A percentile compares a stretch with the other conserved stretches of the same genome.
Conservation (phyloP, 75 land plant genomes). For the Picea glauca region DNA sequence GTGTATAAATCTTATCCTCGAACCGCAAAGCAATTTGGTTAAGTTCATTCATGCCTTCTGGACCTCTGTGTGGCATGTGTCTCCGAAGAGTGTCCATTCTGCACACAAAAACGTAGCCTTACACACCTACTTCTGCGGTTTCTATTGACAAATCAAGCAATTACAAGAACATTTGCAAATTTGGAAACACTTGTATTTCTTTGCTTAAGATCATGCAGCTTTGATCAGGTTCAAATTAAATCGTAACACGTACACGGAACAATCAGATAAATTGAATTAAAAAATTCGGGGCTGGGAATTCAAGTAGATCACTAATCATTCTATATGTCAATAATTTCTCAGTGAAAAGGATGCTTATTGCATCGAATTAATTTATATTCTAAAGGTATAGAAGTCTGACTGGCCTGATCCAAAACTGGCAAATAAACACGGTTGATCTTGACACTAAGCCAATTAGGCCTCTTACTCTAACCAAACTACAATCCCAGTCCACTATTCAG, state of each 20-base stretch:
- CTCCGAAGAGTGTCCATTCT: constrained; percentile 78
- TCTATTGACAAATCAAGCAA: neutral
- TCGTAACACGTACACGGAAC: neutral
- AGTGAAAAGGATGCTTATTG: too few relatives aligned
- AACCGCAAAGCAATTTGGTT: constrained; percentile 68
- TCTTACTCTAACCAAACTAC: too few relatives aligned
- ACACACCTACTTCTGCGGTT: neutral
- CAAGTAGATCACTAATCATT: neutral
- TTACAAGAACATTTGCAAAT: neutral
- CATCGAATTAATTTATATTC: too few relatives aligned
- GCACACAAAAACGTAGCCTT: neutral
- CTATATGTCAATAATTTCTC: too few relatives aligned
- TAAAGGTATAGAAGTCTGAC: too few relatives aligned
- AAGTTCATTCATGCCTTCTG: constrained; percentile 61
- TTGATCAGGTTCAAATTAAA: neutral
- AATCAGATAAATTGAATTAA: neutral
- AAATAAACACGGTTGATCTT: too few relatives aligned
- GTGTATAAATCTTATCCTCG: constrained; percentile 69
- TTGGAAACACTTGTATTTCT: neutral
- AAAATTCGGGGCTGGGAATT: neutral
- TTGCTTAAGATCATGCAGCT: neutral
- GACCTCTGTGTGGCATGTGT: constrained; percentile 62
- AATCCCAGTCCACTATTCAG: too few relatives aligned
- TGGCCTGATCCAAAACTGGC: too few relatives aligned
- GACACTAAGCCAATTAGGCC: too few relatives aligned